Evolutionary conservation across 83 land plant genomes (phyloP).

Genomic region (Picea mariana): DNA sequence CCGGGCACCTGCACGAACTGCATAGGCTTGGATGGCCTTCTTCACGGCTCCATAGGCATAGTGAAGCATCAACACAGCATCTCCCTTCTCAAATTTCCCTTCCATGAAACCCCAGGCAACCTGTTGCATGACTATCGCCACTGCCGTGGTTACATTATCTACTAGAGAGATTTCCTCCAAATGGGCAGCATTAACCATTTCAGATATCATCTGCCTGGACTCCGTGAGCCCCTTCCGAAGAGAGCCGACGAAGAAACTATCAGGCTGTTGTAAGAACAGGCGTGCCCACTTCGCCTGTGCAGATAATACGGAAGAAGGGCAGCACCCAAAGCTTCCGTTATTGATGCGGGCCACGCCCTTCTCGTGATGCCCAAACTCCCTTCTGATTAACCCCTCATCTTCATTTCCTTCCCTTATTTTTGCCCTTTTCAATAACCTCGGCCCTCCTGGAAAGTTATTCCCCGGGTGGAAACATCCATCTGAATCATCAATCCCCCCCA

Average conservation of each 20-base stretch:
- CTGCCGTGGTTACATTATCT: constrained; percentile 53
- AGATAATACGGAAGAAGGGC: constrained; percentile 37
- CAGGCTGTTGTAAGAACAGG: constrained; percentile 49
- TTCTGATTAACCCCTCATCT: neutral
- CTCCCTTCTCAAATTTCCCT: constrained; percentile 35
- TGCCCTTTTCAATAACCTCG: constrained; percentile 2
- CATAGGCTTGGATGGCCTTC: constrained; percentile 46
- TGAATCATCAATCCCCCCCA: neutral
- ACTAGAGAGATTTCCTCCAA: constrained; percentile 36
- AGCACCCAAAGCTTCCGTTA: constrained; percentile 58
- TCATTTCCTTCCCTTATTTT: constrained; percentile 9
- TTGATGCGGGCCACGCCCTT: constrained; percentile 42
- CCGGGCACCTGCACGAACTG: constrained; percentile 41
- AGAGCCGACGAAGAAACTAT: constrained; percentile 35
- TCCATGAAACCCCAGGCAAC: constrained; percentile 49
- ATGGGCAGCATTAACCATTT: constrained; percentile 28
- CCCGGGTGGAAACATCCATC: neutral
- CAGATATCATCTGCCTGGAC: constrained; percentile 29
- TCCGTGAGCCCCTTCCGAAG: constrained; percentile 27
- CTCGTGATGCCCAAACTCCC: constrained; percentile 48
- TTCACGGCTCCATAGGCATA: constrained; percentile 50
- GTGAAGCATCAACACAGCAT: constrained; percentile 37
- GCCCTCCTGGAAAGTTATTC: neutral
- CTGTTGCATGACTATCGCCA: constrained; percentile 40
- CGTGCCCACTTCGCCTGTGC: constrained; percentile 32